Evolutionary conservation across 202 grass and related monocot genomes (phyloP).

Genomic region (Eragrostis tef): DNA sequence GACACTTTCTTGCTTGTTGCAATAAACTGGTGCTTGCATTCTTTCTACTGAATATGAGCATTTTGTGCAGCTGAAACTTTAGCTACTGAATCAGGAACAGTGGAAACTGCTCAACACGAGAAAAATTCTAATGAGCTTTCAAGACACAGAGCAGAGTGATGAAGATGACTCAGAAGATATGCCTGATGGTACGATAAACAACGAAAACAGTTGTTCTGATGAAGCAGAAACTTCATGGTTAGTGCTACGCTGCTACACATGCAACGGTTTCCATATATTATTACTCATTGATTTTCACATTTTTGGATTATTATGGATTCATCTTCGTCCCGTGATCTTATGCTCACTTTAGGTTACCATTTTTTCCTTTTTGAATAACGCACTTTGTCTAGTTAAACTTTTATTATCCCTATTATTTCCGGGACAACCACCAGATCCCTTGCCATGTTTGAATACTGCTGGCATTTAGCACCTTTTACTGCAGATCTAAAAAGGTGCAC

Average conservation of each 20-base stretch:
- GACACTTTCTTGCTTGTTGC: background rate
- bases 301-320: too few species aligned
- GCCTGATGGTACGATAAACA: constrained; percentile 29
- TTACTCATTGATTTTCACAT: constrained; percentile 7
- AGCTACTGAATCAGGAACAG: constrained; percentile 47
- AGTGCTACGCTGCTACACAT: constrained; percentile 26
- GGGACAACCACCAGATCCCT: background rate
- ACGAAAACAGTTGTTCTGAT: constrained; percentile 24
- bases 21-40: background rate
- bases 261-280: background rate
- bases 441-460: background rate
- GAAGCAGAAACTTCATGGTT: constrained; percentile 61
- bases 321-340: too few species aligned
- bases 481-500: background rate
- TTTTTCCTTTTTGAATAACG: too few species aligned
- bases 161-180: constrained; percentile 40
- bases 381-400: too few species aligned
- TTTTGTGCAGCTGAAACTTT: constrained; percentile 27
- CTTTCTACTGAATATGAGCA: background rate
- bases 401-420: background rate
- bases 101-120: constrained; percentile 34
- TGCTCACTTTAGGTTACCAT: too few species aligned
- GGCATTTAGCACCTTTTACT: constrained; percentile 16
- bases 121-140: constrained; percentile 22
- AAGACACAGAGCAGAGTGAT: constrained; percentile 4